These are phyloP conservation scores for Ceratobasidium sp. DNA, from an alignment of 1,284 basidiomycete species.

Conservation along the genomic window DNA sequence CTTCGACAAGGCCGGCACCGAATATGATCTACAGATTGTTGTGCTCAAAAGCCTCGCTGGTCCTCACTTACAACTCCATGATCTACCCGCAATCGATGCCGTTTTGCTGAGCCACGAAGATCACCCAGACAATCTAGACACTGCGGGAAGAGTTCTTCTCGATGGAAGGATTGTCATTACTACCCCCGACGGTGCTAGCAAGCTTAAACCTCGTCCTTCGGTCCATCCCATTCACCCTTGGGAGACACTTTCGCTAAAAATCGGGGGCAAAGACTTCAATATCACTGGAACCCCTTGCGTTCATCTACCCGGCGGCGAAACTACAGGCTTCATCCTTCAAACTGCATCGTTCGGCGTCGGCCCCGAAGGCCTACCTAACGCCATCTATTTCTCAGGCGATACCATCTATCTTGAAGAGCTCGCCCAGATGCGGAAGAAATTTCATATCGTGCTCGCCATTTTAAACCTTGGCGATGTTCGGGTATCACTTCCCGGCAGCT, in stretches of 20 bases:
- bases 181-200: constrained; percentile 44
- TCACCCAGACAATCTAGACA: constrained; percentile 47
- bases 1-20: constrained; percentile 31
- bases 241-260: constrained; percentile 29
- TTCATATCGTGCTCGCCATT: constrained; percentile 43
- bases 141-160: constrained; percentile 34
- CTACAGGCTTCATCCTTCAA: constrained; percentile 46
- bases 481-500: not conserved
- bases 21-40: constrained; percentile 10
- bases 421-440: constrained; percentile 35
- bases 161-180: constrained; percentile 46
- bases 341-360: constrained; percentile 31
- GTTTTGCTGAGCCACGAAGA: constrained; percentile 49
- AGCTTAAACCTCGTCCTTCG: constrained; percentile 44
- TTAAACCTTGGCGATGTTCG: constrained; percentile 23
- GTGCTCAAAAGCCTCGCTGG: constrained; percentile 2
- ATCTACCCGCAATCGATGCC: constrained; percentile 43
- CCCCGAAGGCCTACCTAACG: constrained; percentile 42
- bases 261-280: constrained; percentile 44
- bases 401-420: constrained; percentile 45
- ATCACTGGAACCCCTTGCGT: constrained; percentile 46
- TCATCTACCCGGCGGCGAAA: constrained; percentile 43
- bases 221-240: constrained; percentile 43
- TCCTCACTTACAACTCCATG: constrained; percentile 33
- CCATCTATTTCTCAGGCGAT: constrained; percentile 46